Conservation (phyloP, 2,329 filamentous ascomycete genomes). For the Rhinocladiella similis region DNA sequence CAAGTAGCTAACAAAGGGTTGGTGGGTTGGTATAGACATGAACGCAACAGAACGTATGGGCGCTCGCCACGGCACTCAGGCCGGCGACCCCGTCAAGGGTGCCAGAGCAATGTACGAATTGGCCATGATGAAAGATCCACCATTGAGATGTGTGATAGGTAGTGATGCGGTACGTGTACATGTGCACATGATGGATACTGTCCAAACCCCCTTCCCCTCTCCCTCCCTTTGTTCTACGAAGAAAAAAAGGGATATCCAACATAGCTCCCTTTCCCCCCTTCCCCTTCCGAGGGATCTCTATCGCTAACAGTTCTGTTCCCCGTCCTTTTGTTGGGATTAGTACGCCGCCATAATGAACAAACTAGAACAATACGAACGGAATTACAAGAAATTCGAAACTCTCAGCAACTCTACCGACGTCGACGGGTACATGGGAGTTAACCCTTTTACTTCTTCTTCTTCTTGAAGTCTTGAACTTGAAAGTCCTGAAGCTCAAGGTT, state of each 20-base stretch:
- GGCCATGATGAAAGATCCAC: constrained; percentile 26
- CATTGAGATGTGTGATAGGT: constrained; percentile 25
- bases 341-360: constrained; percentile 29
- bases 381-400: constrained; percentile 25
- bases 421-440: constrained; percentile 14
- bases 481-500: too few species aligned
- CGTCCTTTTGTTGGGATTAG: neutral
- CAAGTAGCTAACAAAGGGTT: too few species aligned
- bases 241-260: too few species aligned
- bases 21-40: too few species aligned
- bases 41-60: constrained; percentile 26
- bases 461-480: too few species aligned
- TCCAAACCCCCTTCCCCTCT: too few species aligned
- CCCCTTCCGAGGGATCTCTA: neutral
- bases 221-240: too few species aligned
- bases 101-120: constrained; percentile 35
- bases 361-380: constrained; percentile 27
- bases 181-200: too few species aligned
- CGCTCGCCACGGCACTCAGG: constrained; percentile 31
- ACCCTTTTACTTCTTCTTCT: neutral
- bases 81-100: constrained; percentile 35
- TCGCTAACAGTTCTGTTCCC: neutral
- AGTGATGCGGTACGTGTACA: constrained; percentile 18
- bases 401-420: constrained; percentile 28
- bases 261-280: too few species aligned